Conservation (phyloP, 805 yeast species). For the Myxozyma neglecta region DNA sequence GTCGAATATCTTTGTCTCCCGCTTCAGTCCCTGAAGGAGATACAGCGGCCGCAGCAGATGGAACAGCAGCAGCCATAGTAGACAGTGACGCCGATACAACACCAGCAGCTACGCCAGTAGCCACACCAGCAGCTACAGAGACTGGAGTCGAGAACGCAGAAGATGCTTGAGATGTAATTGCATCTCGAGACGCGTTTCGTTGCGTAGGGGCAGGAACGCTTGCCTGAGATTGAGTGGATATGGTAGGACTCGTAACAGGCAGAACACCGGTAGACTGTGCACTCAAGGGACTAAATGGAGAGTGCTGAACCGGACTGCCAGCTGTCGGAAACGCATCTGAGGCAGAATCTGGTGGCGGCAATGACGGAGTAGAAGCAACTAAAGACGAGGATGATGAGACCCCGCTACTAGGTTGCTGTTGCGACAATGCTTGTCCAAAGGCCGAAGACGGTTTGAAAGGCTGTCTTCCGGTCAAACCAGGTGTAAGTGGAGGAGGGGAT, state of each 20-base stretch:
- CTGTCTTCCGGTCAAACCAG: slow-evolving; percentile 33
- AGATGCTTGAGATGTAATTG: no score
- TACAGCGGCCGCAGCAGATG: neutral
- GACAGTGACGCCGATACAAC: neutral
- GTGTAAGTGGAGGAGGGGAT: slow-evolving; percentile 30
- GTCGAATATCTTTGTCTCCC: slow-evolving; percentile 52
- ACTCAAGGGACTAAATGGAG: slow-evolving; percentile 1
- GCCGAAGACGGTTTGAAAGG: slow-evolving; percentile 76
- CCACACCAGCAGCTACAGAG: no score
- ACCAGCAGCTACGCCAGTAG: no score
- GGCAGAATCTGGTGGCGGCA: neutral
- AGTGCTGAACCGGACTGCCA: neutral
- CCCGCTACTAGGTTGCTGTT: slow-evolving; percentile 37
- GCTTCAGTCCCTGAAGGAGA: neutral
- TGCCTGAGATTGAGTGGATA: neutral
- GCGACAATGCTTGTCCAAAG: slow-evolving; percentile 74
- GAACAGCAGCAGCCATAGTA: neutral
- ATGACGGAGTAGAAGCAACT: slow-evolving; percentile 27
- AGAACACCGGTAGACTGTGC: neutral
- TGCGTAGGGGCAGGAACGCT: neutral
- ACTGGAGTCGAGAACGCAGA: no score
- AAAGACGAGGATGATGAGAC: slow-evolving; percentile 29
- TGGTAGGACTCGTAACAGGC: neutral
- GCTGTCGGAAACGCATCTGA: neutral
- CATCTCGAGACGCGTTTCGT: no score